Evolutionary conservation across 169 alveolate genomes (phyloP).

Genomic region (Cyclospora cayetanensis): DNA sequence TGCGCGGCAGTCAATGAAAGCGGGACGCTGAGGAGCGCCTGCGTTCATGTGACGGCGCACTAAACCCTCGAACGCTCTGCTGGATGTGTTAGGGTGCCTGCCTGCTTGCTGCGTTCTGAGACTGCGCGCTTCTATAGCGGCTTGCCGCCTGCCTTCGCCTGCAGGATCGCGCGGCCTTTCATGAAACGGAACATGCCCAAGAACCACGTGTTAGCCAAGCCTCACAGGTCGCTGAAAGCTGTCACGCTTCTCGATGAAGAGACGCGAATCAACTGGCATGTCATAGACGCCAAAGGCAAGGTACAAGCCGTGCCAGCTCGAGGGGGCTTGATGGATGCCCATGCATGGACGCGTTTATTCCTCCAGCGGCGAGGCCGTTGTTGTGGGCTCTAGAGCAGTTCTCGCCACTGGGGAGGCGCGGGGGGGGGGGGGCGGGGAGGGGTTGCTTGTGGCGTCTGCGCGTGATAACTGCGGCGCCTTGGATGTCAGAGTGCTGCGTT

Average conservation of each 20-base stretch:
- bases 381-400: too few relatives aligned
- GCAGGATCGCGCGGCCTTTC: conserved; percentile 86
- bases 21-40: too few relatives aligned
- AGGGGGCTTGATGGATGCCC: too few relatives aligned
- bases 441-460: too few relatives aligned
- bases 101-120: background rate
- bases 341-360: too few relatives aligned
- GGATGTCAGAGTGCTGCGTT: background rate
- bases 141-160: background rate
- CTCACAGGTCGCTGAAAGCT: conserved; percentile 83
- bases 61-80: too few relatives aligned
- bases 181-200: conserved; percentile 87
- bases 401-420: too few relatives aligned
- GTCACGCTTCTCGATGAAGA: conserved; percentile 83
- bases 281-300: conserved; percentile 86
- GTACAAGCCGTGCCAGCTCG: too few relatives aligned
- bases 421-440: background rate
- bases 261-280: conserved; percentile 85
- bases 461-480: background rate
- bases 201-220: conserved; percentile 80
- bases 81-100: too few relatives aligned
- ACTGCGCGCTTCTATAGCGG: background rate
- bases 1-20: too few relatives aligned
- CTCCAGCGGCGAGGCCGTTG: too few relatives aligned
- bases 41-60: too few relatives aligned